These are phyloP conservation scores for Phaseolus coccineus DNA, from an alignment of 331 rosid species.

Conservation along the genomic window DNA sequence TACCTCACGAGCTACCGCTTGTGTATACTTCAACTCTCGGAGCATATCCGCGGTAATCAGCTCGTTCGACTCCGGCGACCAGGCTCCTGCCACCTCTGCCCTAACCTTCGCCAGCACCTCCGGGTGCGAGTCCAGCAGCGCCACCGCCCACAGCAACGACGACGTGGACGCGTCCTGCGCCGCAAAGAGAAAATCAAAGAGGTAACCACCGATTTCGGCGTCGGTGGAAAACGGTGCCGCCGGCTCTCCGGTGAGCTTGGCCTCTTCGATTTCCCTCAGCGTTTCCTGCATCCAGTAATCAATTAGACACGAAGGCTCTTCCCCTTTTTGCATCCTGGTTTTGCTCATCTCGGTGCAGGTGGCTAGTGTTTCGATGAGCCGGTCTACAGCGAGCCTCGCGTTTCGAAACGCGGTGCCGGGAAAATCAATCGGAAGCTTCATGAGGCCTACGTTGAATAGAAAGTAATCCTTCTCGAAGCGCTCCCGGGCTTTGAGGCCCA, in stretches of 20 bases:
- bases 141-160: slow-evolving; percentile 89
- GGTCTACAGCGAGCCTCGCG: slow-evolving; percentile 80
- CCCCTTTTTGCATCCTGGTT: slow-evolving; percentile 51
- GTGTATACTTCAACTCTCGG: slow-evolving; percentile 73
- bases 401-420: slow-evolving; percentile 83
- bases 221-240: slow-evolving; percentile 51
- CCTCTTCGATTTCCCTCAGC: slow-evolving; percentile 52
- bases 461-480: slow-evolving; percentile 71
- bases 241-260: slow-evolving; percentile 21
- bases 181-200: slow-evolving; percentile 89
- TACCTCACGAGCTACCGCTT: slow-evolving; percentile 94
- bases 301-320: slow-evolving; percentile 73
- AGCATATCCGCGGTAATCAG: slow-evolving; percentile 71
- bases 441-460: slow-evolving; percentile 78
- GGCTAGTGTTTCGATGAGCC: slow-evolving; percentile 54
- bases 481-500: slow-evolving; percentile 59
- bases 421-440: slow-evolving; percentile 78
- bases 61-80: slow-evolving; percentile 69
- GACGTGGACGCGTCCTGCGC: slow-evolving; percentile 94
- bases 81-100: slow-evolving; percentile 59
- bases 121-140: slow-evolving; percentile 74
- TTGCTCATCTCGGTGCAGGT: slow-evolving; percentile 61
- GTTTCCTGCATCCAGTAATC: slow-evolving; percentile 92
- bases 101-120: slow-evolving; percentile 65
- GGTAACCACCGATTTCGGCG: slow-evolving; percentile 65